Evolutionary conservation across 176 grass and related monocot genomes (phyloP), one percentile per base, ranked within the genome.

Genomic region (Miscanthus lutarioriparius): DNA sequence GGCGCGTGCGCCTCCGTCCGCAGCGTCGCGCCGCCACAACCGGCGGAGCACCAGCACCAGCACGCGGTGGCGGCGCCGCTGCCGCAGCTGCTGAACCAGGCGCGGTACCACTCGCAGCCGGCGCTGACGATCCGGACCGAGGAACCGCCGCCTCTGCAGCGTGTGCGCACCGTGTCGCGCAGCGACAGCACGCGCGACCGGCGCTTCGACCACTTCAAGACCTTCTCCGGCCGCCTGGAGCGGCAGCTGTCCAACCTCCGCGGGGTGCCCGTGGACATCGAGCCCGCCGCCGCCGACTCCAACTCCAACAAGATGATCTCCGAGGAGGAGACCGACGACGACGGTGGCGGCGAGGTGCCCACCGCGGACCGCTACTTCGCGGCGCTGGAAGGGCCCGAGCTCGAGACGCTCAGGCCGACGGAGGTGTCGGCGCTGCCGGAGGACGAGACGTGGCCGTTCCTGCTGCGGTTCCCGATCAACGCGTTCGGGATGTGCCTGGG

Each of bases 381-480:
- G 3, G 95, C 95, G 0, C 83, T 97, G 0, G 89, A 97, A 45
- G 95, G 95, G 5, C 92, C 89, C 3, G 92, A 97, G 87, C 86
- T 97, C 1, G 95, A 97, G 41, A 97, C 89, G 39, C 74, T 97
- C 2, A n/a, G 70, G 1, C 12, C 72, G 15, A 87, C 92, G 16
- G 90, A 92, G 71, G 86, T 88, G n/a, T 73, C 92, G 39, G 88
- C 89, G 68, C 78, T 97, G 7, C 95, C 92, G 0, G 40, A 94
- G 66, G 92, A 97, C 81, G 83, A 97, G 82, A 86, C 8, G 40
- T 97, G 95, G 95, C 95, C 92, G 30, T 97, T 97, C 87, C 86
- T 94, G 40, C 95, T 97, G 4, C 86, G 95, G 3, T 97, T 92
- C 38, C 95, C 92, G 0, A 85, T 97, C 56, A 91, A 80, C 58